Conservation (phyloP, 1,139 yeast species). For the Candida pseudoviswanathii region DNA sequence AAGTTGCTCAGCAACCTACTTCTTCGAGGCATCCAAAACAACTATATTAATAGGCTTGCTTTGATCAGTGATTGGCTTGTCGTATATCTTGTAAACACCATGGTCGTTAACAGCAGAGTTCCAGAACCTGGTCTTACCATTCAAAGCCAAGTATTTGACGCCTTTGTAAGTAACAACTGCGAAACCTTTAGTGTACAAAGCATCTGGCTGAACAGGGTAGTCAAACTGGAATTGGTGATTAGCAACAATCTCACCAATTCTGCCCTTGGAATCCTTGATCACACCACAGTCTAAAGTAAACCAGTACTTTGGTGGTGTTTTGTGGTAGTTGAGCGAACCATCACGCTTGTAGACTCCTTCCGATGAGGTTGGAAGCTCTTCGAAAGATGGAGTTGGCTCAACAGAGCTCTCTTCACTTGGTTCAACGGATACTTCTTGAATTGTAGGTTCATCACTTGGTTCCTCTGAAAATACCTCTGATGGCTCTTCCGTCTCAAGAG, state of each 20-base stretch:
- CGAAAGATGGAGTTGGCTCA: too few species aligned
- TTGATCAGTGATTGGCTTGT: constrained; percentile 5
- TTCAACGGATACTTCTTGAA: not conserved
- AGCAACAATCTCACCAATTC: constrained; percentile 48
- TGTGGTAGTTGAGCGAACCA: not conserved
- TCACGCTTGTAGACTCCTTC: not conserved
- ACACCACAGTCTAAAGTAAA: constrained; percentile 54
- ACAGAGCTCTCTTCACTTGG: not conserved
- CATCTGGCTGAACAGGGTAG: constrained; percentile 45
- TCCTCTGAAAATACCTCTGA: not conserved
- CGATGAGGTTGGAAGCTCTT: not conserved
- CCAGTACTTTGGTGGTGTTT: not conserved
- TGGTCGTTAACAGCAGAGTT: constrained; percentile 10
- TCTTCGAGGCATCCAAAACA: not conserved
- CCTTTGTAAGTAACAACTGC: constrained; percentile 19
- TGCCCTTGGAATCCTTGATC: constrained; percentile 34
- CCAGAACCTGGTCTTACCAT: constrained; percentile 12
- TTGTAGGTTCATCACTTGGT: not conserved
- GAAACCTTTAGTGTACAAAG: constrained; percentile 13
- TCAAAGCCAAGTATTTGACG: constrained; percentile 24
- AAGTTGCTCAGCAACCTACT: too few species aligned
- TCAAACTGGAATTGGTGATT: constrained; percentile 51
- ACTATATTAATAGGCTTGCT: constrained; percentile 9
- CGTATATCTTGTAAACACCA: constrained; percentile 11
- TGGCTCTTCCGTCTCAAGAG: not conserved